Conservation (phyloP, 371 early-diverging fungal species). For the Lichtheimia hyalospora region DNA sequence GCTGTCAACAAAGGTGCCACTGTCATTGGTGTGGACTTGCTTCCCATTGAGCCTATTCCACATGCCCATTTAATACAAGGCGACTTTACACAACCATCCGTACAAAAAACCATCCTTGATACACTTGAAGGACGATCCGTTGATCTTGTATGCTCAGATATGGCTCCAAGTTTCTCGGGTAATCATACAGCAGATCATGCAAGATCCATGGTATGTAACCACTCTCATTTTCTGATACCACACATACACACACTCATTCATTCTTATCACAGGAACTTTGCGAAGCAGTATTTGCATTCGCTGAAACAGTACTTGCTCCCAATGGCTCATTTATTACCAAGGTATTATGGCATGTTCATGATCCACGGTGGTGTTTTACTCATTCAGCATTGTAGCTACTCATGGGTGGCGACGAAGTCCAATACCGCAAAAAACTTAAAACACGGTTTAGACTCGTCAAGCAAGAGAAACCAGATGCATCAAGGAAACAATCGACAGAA, state of each 20-base stretch:
- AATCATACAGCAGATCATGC: constrained; percentile 54
- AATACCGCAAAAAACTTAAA: constrained; percentile 46
- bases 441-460: constrained; percentile 48
- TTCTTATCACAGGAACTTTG: constrained; percentile 57
- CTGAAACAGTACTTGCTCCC: constrained; percentile 53
- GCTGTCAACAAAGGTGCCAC: constrained; percentile 40
- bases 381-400: constrained; percentile 38
- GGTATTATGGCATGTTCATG: constrained; percentile 28
- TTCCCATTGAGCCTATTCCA: constrained; percentile 70
- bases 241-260: not conserved
- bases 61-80: constrained; percentile 67
- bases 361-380: no score
- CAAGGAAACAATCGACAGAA: constrained; percentile 75
- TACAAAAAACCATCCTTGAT: constrained; percentile 40
- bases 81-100: constrained; percentile 51
- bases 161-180: constrained; percentile 81
- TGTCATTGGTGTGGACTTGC: constrained; percentile 72
- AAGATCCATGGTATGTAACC: constrained; percentile 51
- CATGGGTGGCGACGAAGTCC: constrained; percentile 65
- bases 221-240: not conserved
- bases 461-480: constrained; percentile 70
- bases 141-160: constrained; percentile 73
- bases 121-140: constrained; percentile 40
- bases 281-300: constrained; percentile 64
- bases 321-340: constrained; percentile 78